A percentile compares a stretch with the other conserved stretches of the same genome.
Conservation (phyloP, 192 early-diverging fungal genomes). For the Kappamyces sp. region DNA sequence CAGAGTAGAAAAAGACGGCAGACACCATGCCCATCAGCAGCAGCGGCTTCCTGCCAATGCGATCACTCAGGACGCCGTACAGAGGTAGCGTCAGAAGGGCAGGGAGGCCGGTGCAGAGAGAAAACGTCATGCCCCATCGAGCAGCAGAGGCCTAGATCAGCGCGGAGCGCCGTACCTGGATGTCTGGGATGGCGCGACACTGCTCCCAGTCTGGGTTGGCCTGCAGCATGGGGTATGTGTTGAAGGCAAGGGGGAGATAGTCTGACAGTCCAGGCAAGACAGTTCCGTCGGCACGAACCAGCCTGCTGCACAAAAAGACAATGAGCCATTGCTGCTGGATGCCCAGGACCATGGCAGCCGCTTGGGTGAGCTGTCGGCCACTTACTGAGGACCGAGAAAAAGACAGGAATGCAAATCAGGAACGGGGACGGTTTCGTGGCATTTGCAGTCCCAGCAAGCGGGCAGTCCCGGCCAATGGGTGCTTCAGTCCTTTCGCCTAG, state of each 20-base stretch:
- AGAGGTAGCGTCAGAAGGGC: slow-evolving; percentile 31
- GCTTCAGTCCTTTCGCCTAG: no score
- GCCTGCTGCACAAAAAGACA: slow-evolving; percentile 19
- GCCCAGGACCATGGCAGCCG: slow-evolving; percentile 9
- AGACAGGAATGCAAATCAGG: no score
- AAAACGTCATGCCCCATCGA: slow-evolving; percentile 27
- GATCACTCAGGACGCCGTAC: slow-evolving; percentile 29
- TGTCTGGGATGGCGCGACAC: slow-evolving; percentile 18
- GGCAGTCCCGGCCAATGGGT: no score
- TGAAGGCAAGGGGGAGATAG: slow-evolving; percentile 14
- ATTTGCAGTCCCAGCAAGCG: no score
- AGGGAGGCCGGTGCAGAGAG: slow-evolving; percentile 26
- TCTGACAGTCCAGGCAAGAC: background rate
- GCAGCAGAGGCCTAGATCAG: slow-evolving; percentile 13
- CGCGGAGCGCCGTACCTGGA: slow-evolving; percentile 10
- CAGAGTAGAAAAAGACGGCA: slow-evolving; percentile 20
- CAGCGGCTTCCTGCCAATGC: slow-evolving; percentile 30
- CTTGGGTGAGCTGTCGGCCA: no score
- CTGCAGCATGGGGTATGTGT: background rate
- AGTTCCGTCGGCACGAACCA: background rate
- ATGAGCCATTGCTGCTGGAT: slow-evolving; percentile 27
- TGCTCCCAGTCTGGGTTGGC: slow-evolving; percentile 12
- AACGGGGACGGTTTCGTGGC: no score
- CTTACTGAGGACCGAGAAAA: no score
- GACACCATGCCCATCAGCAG: slow-evolving; percentile 26